Conservation (phyloP, 148 eudicot genomes). For the Linanthus parryae region DNA sequence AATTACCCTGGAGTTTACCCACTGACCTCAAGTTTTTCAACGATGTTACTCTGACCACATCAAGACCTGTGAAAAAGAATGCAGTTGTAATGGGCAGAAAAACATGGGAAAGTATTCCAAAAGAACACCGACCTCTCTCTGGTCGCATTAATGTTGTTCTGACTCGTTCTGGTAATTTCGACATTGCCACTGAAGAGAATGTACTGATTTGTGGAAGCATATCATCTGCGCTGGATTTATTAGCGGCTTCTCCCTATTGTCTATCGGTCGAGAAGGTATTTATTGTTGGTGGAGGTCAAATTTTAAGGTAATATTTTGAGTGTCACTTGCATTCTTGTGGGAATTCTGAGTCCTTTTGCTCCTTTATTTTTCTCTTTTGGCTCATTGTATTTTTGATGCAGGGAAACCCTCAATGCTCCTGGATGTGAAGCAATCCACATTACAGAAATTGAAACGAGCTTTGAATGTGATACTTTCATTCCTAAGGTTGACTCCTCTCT, state of each 20-base stretch:
- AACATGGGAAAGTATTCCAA: constrained; percentile 95
- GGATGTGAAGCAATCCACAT: constrained; percentile 88
- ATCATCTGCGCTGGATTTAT: constrained; percentile 52
- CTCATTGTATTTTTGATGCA: constrained; percentile 29
- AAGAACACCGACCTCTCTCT: constrained; percentile 57
- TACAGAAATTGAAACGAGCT: constrained; percentile 59
- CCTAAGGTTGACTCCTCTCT: constrained; percentile 55
- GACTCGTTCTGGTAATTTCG: constrained; percentile 51
- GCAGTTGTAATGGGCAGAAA: constrained; percentile 97
- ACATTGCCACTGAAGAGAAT: constrained; percentile 47
- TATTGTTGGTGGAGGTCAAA: constrained; percentile 86
- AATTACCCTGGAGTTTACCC: constrained; percentile 89
- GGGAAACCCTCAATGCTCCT: constrained; percentile 84
- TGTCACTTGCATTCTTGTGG: neutral
- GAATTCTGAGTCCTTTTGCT: neutral
- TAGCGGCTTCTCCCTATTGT: constrained; percentile 54
- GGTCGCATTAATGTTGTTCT: constrained; percentile 85
- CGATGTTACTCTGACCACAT: constrained; percentile 59
- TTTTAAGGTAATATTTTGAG: constrained; percentile 42
- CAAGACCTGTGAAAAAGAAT: constrained; percentile 66
- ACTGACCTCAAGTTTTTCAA: constrained; percentile 79
- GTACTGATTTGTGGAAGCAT: constrained; percentile 65
- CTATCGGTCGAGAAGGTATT: constrained; percentile 65
- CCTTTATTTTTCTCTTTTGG: neutral
- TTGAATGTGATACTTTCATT: constrained; percentile 91